A percentile compares a stretch with the other conserved stretches of the same genome.
phyloP scores from a whole-genome alignment of 2,329 filamentous ascomycete species.

The Paraphoma chrysanthemicola region DNA sequence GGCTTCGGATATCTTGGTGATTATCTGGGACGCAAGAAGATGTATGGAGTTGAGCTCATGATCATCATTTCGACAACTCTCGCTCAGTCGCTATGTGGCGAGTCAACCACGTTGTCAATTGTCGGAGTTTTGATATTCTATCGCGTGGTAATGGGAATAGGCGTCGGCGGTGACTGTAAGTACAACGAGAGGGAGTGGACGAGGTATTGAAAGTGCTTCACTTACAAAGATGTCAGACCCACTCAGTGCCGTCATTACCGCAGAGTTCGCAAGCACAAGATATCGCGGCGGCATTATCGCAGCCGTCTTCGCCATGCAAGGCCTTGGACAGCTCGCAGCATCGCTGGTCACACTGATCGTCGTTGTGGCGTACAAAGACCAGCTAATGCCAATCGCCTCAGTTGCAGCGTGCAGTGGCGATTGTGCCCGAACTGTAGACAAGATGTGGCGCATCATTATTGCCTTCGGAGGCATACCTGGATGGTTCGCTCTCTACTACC shows the following conservation, averaged over 20 bases:
- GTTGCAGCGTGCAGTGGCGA: conserved; percentile 65
- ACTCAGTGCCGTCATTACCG: conserved; percentile 82
- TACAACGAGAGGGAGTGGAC: neutral
- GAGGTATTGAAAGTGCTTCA: neutral
- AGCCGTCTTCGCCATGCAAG: conserved; percentile 86
- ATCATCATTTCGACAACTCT: conserved; percentile 50
- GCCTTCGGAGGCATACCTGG: conserved; percentile 82
- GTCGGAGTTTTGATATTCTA: conserved; percentile 51
- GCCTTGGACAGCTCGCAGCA: conserved; percentile 78
- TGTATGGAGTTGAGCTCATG: conserved; percentile 70
- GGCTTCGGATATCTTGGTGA: conserved; percentile 75
- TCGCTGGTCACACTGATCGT: conserved; percentile 78
- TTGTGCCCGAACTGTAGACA: conserved; percentile 77
- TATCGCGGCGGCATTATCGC: conserved; percentile 90
- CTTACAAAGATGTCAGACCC: conserved; percentile 57
- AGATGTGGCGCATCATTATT: conserved; percentile 85
- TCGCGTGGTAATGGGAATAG: conserved; percentile 50
- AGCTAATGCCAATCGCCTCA: conserved; percentile 60
- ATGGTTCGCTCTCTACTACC: conserved; percentile 83
- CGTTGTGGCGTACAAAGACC: conserved; percentile 72
- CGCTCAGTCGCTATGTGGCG: conserved; percentile 46
- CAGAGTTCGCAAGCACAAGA: conserved; percentile 85
- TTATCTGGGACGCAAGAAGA: conserved; percentile 77
- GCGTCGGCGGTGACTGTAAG: conserved; percentile 38
- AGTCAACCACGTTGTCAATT: conserved; percentile 43